Evolutionary conservation across 2,329 filamentous ascomycete genomes (phyloP).

Genomic region (Diatrype stigma): DNA sequence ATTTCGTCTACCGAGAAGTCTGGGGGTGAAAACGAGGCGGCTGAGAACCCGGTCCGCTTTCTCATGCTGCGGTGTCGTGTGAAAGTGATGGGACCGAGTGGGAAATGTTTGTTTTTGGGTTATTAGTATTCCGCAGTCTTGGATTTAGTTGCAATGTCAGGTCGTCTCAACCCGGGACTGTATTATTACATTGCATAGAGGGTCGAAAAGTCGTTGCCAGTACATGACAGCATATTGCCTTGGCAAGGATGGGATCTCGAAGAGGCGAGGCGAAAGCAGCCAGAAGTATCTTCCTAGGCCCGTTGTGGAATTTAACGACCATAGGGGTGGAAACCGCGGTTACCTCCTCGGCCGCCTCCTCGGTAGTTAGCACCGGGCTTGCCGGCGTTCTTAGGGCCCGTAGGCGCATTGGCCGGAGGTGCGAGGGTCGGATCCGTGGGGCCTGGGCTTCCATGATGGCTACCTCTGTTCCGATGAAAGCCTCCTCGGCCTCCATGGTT

Average conservation of each 20-base stretch:
- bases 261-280: not conserved
- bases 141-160: no score
- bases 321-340: constrained; percentile 79
- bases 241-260: not conserved
- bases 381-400: constrained; percentile 92
- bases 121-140: no score
- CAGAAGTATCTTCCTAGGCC: constrained; percentile 1
- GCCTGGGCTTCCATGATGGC: constrained; percentile 33
- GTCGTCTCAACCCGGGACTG: no score
- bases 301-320: constrained; percentile 19
- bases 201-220: not conserved
- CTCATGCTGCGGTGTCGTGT: not conserved
- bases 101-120: no score
- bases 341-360: constrained; percentile 75
- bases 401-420: constrained; percentile 79
- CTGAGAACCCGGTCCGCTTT: not conserved
- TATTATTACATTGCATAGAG: not conserved
- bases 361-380: constrained; percentile 90
- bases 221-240: no score
- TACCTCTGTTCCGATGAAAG: constrained; percentile 33
- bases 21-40: not conserved
- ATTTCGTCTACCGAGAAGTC: constrained; percentile 7
- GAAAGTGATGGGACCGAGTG: not conserved
- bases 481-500: constrained; percentile 42
- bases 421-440: constrained; percentile 51